Evolutionary conservation across 768 basidiomycete genomes (phyloP), one percentile per base, ranked within the genome.

Genomic region (Tulasnella sp.): DNA sequence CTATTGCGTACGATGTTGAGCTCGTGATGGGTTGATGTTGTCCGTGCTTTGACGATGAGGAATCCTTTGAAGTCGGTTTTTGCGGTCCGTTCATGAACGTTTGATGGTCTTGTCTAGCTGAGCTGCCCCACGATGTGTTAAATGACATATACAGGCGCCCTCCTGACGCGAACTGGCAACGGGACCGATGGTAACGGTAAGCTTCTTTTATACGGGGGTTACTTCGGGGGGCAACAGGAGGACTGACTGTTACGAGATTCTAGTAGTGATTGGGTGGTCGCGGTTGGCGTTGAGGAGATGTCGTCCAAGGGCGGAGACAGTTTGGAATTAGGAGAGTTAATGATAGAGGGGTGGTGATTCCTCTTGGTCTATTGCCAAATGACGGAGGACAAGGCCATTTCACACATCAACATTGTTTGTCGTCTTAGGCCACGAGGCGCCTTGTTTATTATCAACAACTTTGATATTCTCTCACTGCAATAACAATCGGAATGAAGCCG

Each of bases 91-190:
- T 56, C 55, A 56, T 56, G 38, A 56, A 56, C 41, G 55, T 56
- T 42, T 32, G 55, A 41, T 56, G 55, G 44, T 56, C 55, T 56
- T 56, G 55, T 27, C 55, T 43, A 32, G 55, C 43, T 42, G 55
- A 56, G n/a, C 55, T 56, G 44, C 55, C 55, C 55, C 55, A 56
- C 27, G 55, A 44, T 21, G 55, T 56, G 44, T 56, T 56, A 47
- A 56, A 56, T 32, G 55, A 56, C 55, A 56, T 56, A 47, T 42
- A 56, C 19, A 10, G 42, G 41, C 38, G 17, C 38, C 21, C 23
- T 17, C 44, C n/a, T 19, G 55, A 45, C 4, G 32, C 21, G 17
- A n/a, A 41, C 26, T 56, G 38, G n/a, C n/a, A n/a, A n/a, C n/a
- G n/a, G n/a, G n/a, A n/a, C n/a, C n/a, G n/a, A 15, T 38, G 34